phyloP scores from a whole-genome alignment of 331 rosid species.

The Prunus yedoensis region DNA sequence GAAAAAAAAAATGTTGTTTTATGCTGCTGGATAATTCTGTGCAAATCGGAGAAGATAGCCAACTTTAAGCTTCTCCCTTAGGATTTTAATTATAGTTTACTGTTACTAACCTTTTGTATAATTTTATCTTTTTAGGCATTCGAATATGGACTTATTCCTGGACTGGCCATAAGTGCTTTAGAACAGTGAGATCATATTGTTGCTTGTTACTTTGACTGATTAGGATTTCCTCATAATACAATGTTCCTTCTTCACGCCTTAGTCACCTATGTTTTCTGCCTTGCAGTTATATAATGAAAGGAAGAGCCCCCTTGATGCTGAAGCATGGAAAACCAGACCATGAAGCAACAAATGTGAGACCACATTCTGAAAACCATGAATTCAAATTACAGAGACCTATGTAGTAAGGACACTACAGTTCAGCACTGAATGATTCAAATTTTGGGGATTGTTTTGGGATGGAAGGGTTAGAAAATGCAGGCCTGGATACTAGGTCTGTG shows the following conservation, averaged over 20 bases:
- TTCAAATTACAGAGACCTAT: background rate
- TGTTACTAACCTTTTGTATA: constrained; percentile 16
- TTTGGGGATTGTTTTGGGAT: background rate
- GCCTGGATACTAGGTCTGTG: background rate
- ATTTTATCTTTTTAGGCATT: constrained; percentile 61
- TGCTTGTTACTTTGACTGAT: constrained; percentile 26
- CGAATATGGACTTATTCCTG: constrained; percentile 84
- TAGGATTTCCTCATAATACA: background rate
- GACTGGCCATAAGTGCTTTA: constrained; percentile 77
- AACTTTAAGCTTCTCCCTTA: background rate
- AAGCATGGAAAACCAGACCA: constrained; percentile 97
- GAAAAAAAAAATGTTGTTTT: too few species aligned
- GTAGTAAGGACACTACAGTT: background rate
- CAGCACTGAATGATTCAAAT: background rate
- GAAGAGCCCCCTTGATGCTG: constrained; percentile 68
- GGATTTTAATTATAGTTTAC: constrained; percentile 3
- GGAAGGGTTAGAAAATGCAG: background rate
- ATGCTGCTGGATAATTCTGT: background rate
- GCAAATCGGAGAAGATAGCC: background rate
- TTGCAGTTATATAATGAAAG: constrained; percentile 76
- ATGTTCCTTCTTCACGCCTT: constrained; percentile 15
- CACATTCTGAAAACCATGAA: constrained; percentile 20
- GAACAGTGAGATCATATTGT: constrained; percentile 71
- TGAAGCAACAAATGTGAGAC: constrained; percentile 76
- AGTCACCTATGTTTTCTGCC: constrained; percentile 26